Evolutionary conservation across 2,329 filamentous ascomycete species (phyloP).

Genomic region (Alternaria sp.): DNA sequence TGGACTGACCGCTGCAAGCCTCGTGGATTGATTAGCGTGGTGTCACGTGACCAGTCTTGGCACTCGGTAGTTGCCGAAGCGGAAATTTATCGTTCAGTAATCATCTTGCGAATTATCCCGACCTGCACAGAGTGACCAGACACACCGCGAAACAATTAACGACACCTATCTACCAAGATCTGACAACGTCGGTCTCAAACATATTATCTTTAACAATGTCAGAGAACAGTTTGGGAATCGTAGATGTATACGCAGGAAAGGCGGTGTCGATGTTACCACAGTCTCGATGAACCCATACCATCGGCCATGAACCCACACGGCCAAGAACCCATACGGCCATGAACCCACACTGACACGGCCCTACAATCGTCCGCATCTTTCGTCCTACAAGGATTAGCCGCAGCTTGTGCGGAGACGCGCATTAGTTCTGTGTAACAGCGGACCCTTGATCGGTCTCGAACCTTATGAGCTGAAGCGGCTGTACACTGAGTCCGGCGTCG

Average conservation of each 20-base stretch:
- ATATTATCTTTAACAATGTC: background rate
- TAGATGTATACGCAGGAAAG: background rate
- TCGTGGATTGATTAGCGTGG: background rate
- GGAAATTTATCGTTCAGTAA: constrained; percentile 9
- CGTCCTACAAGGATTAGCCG: constrained; percentile 8
- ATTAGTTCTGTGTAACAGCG: constrained; percentile 15
- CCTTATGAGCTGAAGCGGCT: constrained; percentile 11
- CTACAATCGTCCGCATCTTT: constrained; percentile 5
- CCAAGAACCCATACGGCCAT: constrained; percentile 1
- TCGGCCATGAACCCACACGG: constrained; percentile 5
- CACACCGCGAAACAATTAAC: constrained; percentile 2
- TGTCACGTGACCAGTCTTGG: background rate
- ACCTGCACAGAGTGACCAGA: constrained; percentile 4
- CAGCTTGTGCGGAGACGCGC: constrained; percentile 17
- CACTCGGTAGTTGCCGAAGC: background rate
- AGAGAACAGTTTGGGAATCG: background rate
- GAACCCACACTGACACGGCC: background rate
- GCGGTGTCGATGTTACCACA: background rate
- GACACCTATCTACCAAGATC: background rate
- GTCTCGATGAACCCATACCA: background rate
- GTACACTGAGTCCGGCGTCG: constrained; percentile 6
- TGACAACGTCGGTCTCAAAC: background rate
- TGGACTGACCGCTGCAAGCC: background rate
- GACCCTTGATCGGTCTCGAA: constrained; percentile 17
- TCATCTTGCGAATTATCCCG: background rate